These are phyloP conservation scores for Termitomyces sp. DNA, from an alignment of 768 basidiomycete species.

Conservation along the genomic window DNA sequence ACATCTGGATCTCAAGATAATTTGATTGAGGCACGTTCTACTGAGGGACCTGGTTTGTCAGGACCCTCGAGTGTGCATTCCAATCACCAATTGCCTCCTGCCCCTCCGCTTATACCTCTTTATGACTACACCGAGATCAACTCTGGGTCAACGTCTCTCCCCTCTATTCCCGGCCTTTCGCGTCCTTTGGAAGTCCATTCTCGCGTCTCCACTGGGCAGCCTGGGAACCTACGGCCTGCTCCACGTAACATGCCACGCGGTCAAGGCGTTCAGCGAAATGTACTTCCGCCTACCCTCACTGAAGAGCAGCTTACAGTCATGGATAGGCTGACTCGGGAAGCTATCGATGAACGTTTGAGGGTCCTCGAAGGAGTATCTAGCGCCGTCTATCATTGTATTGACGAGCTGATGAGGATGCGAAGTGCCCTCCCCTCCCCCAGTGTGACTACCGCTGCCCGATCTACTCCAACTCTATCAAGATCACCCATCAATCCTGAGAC, in stretches of 20 bases:
- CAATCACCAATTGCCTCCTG: slow-evolving; percentile 8
- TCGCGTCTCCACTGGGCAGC: not conserved
- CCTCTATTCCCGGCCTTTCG: not conserved
- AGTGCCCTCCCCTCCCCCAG: slow-evolving; percentile 55
- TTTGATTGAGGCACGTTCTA: not conserved
- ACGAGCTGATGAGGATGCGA: slow-evolving; percentile 72
- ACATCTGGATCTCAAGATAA: not conserved
- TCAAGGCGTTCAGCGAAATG: slow-evolving; percentile 2
- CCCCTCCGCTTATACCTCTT: slow-evolving; percentile 28
- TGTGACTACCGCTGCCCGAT: slow-evolving; percentile 8
- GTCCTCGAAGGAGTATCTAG: slow-evolving; percentile 75
- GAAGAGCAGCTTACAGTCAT: slow-evolving; percentile 61
- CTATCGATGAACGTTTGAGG: slow-evolving; percentile 79
- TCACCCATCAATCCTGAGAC: slow-evolving; percentile 2
- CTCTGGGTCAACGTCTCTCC: not conserved
- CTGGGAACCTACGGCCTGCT: slow-evolving; percentile 6
- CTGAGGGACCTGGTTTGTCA: not conserved
- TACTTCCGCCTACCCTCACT: slow-evolving; percentile 43
- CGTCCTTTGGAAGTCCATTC: not conserved
- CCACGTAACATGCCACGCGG: not conserved
- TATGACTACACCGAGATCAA: slow-evolving; percentile 20
- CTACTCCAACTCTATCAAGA: not conserved
- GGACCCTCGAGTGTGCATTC: slow-evolving; percentile 3
- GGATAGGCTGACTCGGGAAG: slow-evolving; percentile 68
- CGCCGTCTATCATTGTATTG: slow-evolving; percentile 67